A percentile compares a stretch with the other conserved stretches of the same genome.
Conservation (phyloP, 352 stramenopile species). For the Pythium phragmitis region DNA sequence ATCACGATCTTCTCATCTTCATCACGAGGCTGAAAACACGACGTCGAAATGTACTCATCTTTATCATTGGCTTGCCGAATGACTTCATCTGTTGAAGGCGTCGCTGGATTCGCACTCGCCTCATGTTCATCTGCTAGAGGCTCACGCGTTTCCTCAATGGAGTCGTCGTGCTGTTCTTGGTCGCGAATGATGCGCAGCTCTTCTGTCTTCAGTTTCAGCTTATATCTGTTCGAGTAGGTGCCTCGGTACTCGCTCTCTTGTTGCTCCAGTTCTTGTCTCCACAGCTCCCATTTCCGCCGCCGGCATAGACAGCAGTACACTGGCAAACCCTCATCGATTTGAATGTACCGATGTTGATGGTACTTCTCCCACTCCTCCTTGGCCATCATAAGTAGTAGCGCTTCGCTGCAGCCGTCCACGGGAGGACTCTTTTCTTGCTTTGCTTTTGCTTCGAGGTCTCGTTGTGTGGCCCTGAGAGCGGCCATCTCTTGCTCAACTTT, state of each 20-base stretch:
- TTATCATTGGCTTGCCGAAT: neutral
- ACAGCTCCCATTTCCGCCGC: conserved; percentile 58
- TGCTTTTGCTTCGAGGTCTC: conserved; percentile 31
- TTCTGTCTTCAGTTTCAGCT: conserved; percentile 46
- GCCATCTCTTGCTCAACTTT: conserved; percentile 55
- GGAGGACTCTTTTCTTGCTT: conserved; percentile 22
- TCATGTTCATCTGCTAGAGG: neutral
- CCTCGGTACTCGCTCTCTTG: conserved; percentile 43
- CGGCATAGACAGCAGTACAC: conserved; percentile 68
- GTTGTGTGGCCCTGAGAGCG: conserved; percentile 38
- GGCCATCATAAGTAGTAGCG: conserved; percentile 21
- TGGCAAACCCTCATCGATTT: conserved; percentile 25
- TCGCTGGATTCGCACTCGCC: neutral
- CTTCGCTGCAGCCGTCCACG: conserved; percentile 21
- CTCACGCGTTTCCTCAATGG: neutral
- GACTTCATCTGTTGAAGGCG: neutral
- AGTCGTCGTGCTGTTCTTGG: conserved; percentile 1
- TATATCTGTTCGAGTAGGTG: conserved; percentile 34
- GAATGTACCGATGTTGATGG: conserved; percentile 67
- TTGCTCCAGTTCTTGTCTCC: conserved; percentile 43
- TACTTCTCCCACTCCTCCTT: conserved; percentile 72
- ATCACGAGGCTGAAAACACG: conserved; percentile 2
- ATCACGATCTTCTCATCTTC: conserved; percentile 19
- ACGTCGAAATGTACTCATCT: neutral
- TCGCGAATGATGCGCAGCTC: conserved; percentile 35